These are phyloP conservation scores for Prunus padus DNA, from an alignment of 306 rosid genomes.

Conservation along the genomic window DNA sequence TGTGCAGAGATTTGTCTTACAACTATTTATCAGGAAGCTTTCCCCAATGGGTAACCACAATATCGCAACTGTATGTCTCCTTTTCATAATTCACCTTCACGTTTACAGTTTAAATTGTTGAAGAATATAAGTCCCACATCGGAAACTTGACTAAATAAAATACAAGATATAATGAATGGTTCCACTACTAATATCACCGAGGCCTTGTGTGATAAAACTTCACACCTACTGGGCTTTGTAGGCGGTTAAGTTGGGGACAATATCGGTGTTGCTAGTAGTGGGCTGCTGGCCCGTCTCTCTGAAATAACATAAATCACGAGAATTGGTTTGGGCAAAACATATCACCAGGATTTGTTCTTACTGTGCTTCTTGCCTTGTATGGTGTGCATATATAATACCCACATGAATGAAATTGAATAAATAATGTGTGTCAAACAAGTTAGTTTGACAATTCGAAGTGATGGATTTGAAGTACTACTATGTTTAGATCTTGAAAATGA, in stretches of 20 bases:
- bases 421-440: background rate
- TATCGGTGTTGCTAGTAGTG: no score
- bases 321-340: background rate
- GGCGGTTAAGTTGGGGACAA: no score
- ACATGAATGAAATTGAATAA: no score
- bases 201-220: no score
- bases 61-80: slow-evolving; percentile 17
- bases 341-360: background rate
- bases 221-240: no score
- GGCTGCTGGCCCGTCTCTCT: no score
- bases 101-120: background rate
- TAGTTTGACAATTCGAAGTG: background rate
- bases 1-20: slow-evolving; percentile 34
- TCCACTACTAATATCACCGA: no score
- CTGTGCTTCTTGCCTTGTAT: background rate
- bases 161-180: no score
- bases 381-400: background rate
- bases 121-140: no score
- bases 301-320: no score
- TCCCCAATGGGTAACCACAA: slow-evolving; percentile 23
- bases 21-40: slow-evolving; percentile 20
- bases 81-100: background rate
- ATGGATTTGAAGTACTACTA: background rate
- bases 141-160: no score
- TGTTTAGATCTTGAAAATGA: background rate